phyloP scores from a whole-genome alignment of 73 alveolate species.

The Uronychia setigera region DNA sequence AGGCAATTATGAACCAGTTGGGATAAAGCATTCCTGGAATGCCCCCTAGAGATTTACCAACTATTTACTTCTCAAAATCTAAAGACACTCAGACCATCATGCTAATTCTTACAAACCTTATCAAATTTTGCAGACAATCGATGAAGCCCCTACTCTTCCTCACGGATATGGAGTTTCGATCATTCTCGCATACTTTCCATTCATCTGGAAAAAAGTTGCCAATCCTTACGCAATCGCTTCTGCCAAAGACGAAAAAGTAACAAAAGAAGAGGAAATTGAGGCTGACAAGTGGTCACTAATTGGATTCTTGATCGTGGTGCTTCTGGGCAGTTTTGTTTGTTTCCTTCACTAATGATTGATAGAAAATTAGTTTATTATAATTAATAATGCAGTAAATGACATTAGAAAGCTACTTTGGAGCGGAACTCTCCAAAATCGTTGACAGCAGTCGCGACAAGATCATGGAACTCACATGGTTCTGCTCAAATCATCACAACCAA shows the following conservation, averaged over 20 bases:
- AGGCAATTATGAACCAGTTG: slow-evolving; percentile 74
- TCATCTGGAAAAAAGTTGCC: slow-evolving; percentile 20
- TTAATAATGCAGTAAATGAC: too few species aligned
- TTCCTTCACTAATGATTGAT: too few species aligned
- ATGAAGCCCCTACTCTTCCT: slow-evolving; percentile 78
- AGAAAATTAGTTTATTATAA: too few species aligned
- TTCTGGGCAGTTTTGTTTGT: too few species aligned
- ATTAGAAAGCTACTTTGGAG: too few species aligned
- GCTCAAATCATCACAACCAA: not conserved
- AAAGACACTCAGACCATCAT: slow-evolving; percentile 90
- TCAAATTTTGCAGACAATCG: slow-evolving; percentile 54
- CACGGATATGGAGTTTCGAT: slow-evolving; percentile 73
- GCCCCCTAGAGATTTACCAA: slow-evolving; percentile 78
- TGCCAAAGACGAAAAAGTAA: not conserved
- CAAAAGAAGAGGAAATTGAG: not conserved
- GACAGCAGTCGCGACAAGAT: too few species aligned
- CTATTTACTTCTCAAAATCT: slow-evolving; percentile 61
- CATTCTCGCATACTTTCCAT: slow-evolving; percentile 40
- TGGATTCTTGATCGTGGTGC: too few species aligned
- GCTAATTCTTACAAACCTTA: slow-evolving; percentile 78
- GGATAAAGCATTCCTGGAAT: slow-evolving; percentile 80
- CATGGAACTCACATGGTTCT: too few species aligned
- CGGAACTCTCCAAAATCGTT: too few species aligned
- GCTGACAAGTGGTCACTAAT: too few species aligned
- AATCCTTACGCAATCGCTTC: slow-evolving; percentile 23